phyloP scores from a whole-genome alignment of 768 basidiomycete species.

The Suillus luteus region DNA sequence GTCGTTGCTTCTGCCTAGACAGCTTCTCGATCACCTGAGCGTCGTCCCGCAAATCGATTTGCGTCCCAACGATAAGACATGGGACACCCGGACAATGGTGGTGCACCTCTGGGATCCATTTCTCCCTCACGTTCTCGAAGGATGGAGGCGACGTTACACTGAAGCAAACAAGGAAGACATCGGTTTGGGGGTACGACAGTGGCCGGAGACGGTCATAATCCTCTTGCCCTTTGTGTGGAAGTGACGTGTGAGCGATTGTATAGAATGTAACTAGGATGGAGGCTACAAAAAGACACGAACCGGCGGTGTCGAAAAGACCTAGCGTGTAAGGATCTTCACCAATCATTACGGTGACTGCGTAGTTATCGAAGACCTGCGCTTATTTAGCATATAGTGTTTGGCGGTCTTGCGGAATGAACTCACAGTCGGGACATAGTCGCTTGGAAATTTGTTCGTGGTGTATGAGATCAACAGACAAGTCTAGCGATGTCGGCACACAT shows the following conservation, averaged over 20 bases:
- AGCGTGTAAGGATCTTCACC: conserved; percentile 99
- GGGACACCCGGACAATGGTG: conserved; percentile 99
- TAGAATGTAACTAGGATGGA: conserved; percentile 8
- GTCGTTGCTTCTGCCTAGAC: conserved; percentile 93
- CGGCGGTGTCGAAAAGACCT: conserved; percentile 98
- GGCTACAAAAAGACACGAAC: conserved; percentile 48
- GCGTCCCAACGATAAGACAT: conserved; percentile 98
- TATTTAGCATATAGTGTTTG: conserved; percentile 13
- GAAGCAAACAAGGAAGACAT: conserved; percentile 99
- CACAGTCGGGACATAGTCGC: conserved; percentile 98
- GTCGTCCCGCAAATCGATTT: conserved; percentile 96
- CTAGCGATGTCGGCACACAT: conserved; percentile 39
- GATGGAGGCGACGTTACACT: conserved; percentile 98
- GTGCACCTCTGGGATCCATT: conserved; percentile 99
- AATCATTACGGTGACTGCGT: conserved; percentile 99
- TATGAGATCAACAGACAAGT: conserved; percentile 97
- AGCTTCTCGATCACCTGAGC: conserved; percentile 92
- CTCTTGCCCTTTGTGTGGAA: conserved; percentile 76
- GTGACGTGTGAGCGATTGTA: conserved; percentile 20
- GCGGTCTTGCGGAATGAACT: conserved; percentile 34
- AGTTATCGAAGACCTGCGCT: conserved; percentile 88
- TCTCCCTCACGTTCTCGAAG: conserved; percentile 99
- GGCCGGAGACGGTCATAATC: conserved; percentile 99
- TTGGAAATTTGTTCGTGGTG: conserved; percentile 97
- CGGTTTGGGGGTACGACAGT: conserved; percentile 99